Evolutionary conservation across 495 filamentous ascomycete genomes (phyloP).

Genomic region (Aspergillus avenaceus): DNA sequence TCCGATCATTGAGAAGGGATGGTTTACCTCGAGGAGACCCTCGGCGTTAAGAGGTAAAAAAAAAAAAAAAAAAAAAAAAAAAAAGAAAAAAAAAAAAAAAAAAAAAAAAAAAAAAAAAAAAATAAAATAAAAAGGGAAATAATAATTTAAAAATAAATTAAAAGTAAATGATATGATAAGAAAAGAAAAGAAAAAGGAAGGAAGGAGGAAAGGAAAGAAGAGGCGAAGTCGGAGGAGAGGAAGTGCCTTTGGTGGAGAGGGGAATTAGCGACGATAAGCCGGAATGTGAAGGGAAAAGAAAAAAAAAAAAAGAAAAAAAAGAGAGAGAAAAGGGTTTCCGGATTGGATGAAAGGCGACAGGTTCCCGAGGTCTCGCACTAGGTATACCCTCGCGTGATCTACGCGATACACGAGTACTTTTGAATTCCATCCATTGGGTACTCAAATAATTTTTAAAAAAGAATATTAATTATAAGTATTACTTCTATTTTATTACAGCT

Average conservation of each 20-base stretch:
- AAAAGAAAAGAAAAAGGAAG: conserved; percentile 8
- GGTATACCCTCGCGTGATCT: conserved; percentile 19
- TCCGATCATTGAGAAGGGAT: conserved; percentile 29
- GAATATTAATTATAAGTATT: neutral
- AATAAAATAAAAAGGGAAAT: neutral
- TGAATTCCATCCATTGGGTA: neutral
- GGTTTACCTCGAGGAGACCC: conserved; percentile 1
- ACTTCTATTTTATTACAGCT: neutral
- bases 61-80: neutral
- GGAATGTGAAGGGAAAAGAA: conserved; percentile 10
- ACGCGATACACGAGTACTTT: conserved; percentile 9
- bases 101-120: conserved; percentile 9
- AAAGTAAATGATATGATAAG: neutral
- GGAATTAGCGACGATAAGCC: conserved; percentile 15
- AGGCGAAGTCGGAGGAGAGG: neutral
- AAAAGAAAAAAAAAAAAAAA: neutral
- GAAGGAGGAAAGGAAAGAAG: neutral
- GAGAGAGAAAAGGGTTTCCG: conserved; percentile 10
- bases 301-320: conserved; percentile 3
- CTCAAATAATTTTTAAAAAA: neutral
- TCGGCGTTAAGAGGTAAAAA: conserved; percentile 1
- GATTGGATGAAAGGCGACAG: conserved; percentile 1
- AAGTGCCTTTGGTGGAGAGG: conserved; percentile 8
- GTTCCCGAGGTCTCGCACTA: conserved; percentile 16
- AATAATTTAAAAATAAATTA: no score